Evolutionary conservation across 169 alveolate species (phyloP).

Genomic region (Plasmodium vivax): DNA sequence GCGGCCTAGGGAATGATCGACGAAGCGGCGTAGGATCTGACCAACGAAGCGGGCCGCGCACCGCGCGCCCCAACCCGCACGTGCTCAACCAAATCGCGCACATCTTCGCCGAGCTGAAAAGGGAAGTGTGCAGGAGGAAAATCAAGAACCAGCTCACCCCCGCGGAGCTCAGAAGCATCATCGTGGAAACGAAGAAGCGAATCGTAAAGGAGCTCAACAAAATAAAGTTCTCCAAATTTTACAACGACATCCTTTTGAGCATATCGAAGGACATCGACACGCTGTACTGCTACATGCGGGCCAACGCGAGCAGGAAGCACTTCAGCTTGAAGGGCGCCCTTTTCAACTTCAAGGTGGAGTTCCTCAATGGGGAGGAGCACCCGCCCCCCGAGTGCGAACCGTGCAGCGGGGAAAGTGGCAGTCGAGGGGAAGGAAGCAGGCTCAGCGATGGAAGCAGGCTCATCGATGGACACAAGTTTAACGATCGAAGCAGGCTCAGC

Average conservation of each 20-base stretch:
- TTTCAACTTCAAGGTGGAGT: conserved; percentile 25
- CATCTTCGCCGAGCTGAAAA: conserved; percentile 20
- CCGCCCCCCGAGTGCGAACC: background rate
- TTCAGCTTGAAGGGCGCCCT: conserved; percentile 7
- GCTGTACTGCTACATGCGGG: background rate
- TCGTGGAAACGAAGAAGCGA: conserved; percentile 34
- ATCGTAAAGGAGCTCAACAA: conserved; percentile 35
- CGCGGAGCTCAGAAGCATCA: background rate
- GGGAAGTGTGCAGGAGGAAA: conserved; percentile 14
- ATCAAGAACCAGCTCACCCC: background rate
- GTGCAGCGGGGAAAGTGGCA: background rate
- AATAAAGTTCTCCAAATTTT: conserved; percentile 51
- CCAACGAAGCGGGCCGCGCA: background rate
- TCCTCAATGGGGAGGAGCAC: background rate
- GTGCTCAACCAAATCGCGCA: conserved; percentile 28
- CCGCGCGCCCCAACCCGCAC: background rate
- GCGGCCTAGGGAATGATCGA: background rate
- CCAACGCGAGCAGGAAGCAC: conserved; percentile 1
- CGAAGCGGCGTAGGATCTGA: background rate
- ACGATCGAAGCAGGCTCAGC: background rate
- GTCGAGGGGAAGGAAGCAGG: background rate
- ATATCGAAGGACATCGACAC: conserved; percentile 54
- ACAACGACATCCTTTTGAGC: conserved; percentile 34
- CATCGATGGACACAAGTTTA: background rate
- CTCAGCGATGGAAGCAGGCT: background rate